phyloP scores from a whole-genome alignment of 2,329 filamentous ascomycete genomes.

The Colletotrichum sidae region DNA sequence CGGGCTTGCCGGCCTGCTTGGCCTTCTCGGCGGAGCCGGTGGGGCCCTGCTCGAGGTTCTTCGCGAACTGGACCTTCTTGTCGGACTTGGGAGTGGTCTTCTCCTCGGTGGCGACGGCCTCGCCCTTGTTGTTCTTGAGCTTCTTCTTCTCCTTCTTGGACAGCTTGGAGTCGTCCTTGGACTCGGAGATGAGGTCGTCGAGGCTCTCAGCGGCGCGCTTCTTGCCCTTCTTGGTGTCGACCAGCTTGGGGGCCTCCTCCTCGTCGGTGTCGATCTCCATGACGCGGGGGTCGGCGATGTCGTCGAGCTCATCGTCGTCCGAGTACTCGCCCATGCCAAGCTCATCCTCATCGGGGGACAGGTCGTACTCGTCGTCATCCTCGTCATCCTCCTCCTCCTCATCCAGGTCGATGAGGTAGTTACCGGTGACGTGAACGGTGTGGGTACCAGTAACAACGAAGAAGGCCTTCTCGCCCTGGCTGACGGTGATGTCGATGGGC shows the following conservation, averaged over 20 bases:
- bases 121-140: conserved; percentile 97
- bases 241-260: conserved; percentile 75
- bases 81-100: conserved; percentile 71
- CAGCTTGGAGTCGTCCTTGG: conserved; percentile 77
- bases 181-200: conserved; percentile 86
- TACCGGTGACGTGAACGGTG: conserved; percentile 92
- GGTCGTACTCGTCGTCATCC: conserved; percentile 81
- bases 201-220: conserved; percentile 88
- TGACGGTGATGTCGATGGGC: conserved; percentile 90
- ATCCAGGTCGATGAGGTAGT: conserved; percentile 84
- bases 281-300: conserved; percentile 82
- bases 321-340: conserved; percentile 80
- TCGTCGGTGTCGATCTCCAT: conserved; percentile 86
- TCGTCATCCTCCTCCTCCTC: conserved; percentile 73
- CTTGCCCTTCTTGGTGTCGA: conserved; percentile 76
- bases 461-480: conserved; percentile 89
- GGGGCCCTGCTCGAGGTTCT: conserved; percentile 97
- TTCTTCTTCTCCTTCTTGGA: conserved; percentile 99
- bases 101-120: conserved; percentile 75
- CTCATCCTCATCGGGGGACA: conserved; percentile 84
- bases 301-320: conserved; percentile 81
- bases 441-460: conserved; percentile 93
- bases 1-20: conserved; percentile 49
- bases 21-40: conserved; percentile 72
- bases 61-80: conserved; percentile 99